These are phyloP conservation scores for Puccinia brachypodii DNA, from an alignment of 1,284 basidiomycete genomes.

Conservation along the genomic window DNA sequence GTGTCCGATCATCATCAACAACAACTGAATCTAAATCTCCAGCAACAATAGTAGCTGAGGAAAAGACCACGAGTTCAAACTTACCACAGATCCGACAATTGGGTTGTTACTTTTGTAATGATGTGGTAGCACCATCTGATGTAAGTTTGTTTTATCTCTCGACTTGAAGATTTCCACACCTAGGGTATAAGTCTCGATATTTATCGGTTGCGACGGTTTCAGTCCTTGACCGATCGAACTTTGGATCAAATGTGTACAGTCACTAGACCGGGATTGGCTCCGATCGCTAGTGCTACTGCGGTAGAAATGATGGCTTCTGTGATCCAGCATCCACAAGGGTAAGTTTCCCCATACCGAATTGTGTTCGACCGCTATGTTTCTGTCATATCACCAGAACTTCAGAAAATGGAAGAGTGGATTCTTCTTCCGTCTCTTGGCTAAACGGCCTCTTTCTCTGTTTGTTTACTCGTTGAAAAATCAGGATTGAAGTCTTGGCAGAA, in stretches of 20 bases:
- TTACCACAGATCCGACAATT: constrained; percentile 58
- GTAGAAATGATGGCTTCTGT: constrained; percentile 88
- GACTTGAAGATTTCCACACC: too few species aligned
- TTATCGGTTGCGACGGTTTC: neutral
- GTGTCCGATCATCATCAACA: constrained; percentile 63
- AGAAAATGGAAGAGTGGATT: neutral
- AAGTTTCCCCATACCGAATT: too few species aligned
- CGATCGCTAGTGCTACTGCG: constrained; percentile 84
- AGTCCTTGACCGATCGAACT: constrained; percentile 91
- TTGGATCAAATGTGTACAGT: constrained; percentile 99
- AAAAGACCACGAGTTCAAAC: constrained; percentile 56
- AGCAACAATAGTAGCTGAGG: constrained; percentile 55
- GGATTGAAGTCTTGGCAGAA: constrained; percentile 62
- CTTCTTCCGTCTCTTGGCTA: neutral
- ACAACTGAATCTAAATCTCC: neutral
- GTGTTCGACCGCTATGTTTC: neutral
- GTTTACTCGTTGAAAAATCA: constrained; percentile 54
- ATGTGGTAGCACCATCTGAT: constrained; percentile 92
- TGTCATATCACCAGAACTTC: constrained; percentile 10
- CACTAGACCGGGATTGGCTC: constrained; percentile 89
- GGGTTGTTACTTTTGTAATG: constrained; percentile 98
- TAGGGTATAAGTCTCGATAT: neutral
- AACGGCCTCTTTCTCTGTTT: neutral
- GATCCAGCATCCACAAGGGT: constrained; percentile 86
- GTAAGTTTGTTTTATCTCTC: constrained; percentile 61